phyloP scores from a whole-genome alignment of 345 rosid species.

The Moringa oleifera region DNA sequence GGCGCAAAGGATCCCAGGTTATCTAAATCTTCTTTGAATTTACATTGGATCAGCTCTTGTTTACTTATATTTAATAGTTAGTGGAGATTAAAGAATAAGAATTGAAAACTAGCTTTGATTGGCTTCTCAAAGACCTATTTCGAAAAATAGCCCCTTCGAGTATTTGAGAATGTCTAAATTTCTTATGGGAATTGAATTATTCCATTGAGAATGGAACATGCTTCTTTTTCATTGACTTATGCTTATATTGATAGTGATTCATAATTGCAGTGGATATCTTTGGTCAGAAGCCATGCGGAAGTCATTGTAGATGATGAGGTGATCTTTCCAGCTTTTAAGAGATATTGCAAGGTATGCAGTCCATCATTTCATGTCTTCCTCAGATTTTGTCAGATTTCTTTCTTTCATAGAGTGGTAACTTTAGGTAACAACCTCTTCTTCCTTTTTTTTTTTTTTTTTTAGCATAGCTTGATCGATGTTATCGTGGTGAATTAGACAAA shows the following conservation, averaged over 20 bases:
- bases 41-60: not conserved
- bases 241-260: slow-evolving; percentile 9
- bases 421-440: too few relatives aligned
- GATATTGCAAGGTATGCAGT: slow-evolving; percentile 65
- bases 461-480: too few relatives aligned
- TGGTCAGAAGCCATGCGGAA: slow-evolving; percentile 73
- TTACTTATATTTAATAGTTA: not conserved
- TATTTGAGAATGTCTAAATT: not conserved
- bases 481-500: too few relatives aligned
- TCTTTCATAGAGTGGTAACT: too few relatives aligned
- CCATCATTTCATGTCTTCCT: slow-evolving; percentile 4
- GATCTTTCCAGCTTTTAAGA: slow-evolving; percentile 60
- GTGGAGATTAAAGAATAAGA: not conserved
- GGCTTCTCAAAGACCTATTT: too few relatives aligned
- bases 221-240: not conserved
- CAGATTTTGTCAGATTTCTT: not conserved
- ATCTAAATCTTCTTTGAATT: slow-evolving; percentile 12
- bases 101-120: too few relatives aligned
- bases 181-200: not conserved
- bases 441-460: too few relatives aligned
- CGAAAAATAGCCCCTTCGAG: not conserved
- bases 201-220: too few relatives aligned
- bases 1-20: slow-evolving; percentile 98
- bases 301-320: slow-evolving; percentile 63
- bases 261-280: slow-evolving; percentile 69